Base-by-base conservation (phyloP, 2,329 filamentous ascomycete species). In the Penicillium sp. region DNA sequence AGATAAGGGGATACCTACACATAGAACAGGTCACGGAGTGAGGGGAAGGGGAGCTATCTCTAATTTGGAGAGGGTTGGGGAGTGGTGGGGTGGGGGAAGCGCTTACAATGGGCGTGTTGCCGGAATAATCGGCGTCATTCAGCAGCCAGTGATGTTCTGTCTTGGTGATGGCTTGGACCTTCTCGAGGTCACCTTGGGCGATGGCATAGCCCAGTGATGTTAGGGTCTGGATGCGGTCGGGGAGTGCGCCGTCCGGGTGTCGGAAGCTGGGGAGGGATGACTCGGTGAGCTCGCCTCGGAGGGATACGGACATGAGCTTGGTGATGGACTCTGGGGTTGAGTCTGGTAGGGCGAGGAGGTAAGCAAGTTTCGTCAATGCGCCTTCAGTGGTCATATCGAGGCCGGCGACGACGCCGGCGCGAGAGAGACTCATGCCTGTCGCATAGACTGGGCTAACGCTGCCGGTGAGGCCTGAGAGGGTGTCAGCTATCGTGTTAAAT, bases 331-430 rank as follows among this genome's bases (percentile, higher is more conserved):
- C 75, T 7, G 80, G 77, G 0, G 80, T 78, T n/a, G 87, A 75
- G 28, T 76, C 78, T 1, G 86, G 83, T 4, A 82, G 69, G 4
- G 88, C 87, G 14, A 95, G 79, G 3, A 95, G 80, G 67, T 95
- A 95, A 1, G 89, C 88, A 25, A 96, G 79, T 70, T 96, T 96
- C 16, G 91, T 93, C 58, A 95, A 80, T 5, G 91, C 91, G 2
- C 89, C 91, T 73, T 96, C 91, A 18, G 87, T 87, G 0, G 91
- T 96, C 72, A 95, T 79, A 64, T 95, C 90, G 58, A 91, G 82
- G 5, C 91, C 91, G 57, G 93, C 91, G 28, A 95, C 88, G 41
- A 96, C 89, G 29, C 91, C 91, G 2, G 88, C 88, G 46, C 84
- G 80, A 33, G 88, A 89, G 14, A 95, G 80, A 34, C 86, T 84